Evolutionary conservation across 768 basidiomycete genomes (phyloP), one percentile per base, ranked within the genome.

Genomic region (Phanerochaete carnosa): DNA sequence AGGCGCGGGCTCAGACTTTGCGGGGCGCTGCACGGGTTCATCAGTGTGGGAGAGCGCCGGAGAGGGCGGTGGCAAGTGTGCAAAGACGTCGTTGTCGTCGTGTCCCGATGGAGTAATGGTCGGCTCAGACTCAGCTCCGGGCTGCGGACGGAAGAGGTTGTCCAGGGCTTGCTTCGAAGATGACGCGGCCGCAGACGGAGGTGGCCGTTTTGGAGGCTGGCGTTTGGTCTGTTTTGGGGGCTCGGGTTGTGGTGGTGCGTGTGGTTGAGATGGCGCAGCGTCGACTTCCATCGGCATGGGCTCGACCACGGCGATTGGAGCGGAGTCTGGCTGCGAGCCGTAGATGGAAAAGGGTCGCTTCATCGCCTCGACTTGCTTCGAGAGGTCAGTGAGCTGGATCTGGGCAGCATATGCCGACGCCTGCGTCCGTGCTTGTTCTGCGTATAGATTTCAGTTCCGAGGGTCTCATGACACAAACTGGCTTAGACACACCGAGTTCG

Each of bases 401-500:
- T 68, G 67, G 7, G 67, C 67, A 22, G 68, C 69, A 16, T 67
- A 66, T 9, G 65, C 54, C 1, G 59, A 62, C 3, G 80, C 72
- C 54, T 82, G 76, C 45, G 80, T 79, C 65, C 80, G 80, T 3
- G 81, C 77, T 58, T 76, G 73, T 11, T 79, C 84, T 87, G n/a
- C 35, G 62, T 2, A 25, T 32, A 16, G 26, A 8, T 37, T 55
- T 49, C 37, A 61, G 39, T 43, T 19, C 39, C 39, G 39, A 43
- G 39, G 52, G 16, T 29, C 28, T 26, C 59, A 64, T 45, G 16
- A 5, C 15, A 28, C 13, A n/a, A 30, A 13, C 2, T 2, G 29
- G 72, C 79, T 19, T 3, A n/a, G 35, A 39, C 54, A 15, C 62
- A 87, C 90, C 83, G 13, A 92, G 74, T 67, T 92, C 86, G 13